Evolutionary conservation across 225 moss, liverwort and hornwort genomes (phyloP).

Genomic region (Sphagnum contortum): DNA sequence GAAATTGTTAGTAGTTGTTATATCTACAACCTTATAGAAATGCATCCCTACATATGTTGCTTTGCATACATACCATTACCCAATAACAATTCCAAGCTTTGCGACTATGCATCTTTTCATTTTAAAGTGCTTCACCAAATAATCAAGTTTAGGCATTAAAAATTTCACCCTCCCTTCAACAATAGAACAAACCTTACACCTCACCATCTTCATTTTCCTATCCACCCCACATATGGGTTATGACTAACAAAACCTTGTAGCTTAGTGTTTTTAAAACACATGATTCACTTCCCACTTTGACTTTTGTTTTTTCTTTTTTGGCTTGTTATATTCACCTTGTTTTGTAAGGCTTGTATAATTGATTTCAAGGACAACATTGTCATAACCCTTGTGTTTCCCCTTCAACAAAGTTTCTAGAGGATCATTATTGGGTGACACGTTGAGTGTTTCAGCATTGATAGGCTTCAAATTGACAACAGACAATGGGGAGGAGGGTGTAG

Average conservation of each 20-base stretch:
- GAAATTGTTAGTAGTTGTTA: too few species aligned
- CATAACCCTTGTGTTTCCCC: too few species aligned
- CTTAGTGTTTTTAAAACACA: neutral
- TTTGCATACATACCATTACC: neutral
- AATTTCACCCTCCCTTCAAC: neutral
- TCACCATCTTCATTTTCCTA: neutral
- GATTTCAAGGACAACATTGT: too few species aligned
- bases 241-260: neutral
- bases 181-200: neutral
- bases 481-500: too few species aligned
- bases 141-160: neutral
- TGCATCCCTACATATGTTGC: neutral
- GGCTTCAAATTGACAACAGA: too few species aligned
- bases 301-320: neutral
- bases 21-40: too few species aligned
- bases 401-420: too few species aligned
- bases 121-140: neutral
- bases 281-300: neutral
- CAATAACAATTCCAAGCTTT: neutral
- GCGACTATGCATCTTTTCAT: neutral
- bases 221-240: neutral
- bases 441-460: too few species aligned
- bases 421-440: too few species aligned
- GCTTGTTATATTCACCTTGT: too few species aligned
- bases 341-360: too few species aligned